Evolutionary conservation across 352 stramenopile genomes (phyloP).

Genomic region (Pythium aquatile): DNA sequence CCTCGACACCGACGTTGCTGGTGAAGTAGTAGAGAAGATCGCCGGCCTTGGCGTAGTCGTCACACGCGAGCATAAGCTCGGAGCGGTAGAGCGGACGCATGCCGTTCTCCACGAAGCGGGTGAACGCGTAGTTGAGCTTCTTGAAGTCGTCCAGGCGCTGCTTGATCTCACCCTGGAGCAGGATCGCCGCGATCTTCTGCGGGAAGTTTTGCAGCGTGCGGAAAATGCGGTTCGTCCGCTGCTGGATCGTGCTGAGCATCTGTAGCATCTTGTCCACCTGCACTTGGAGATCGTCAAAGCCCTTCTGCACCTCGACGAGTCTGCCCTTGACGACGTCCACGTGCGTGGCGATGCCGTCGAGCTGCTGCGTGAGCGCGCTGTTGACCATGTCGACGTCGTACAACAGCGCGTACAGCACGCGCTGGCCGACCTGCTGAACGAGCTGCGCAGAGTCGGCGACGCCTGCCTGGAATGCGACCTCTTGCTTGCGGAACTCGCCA

Average conservation of each 20-base stretch:
- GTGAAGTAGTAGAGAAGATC: slow-evolving; percentile 13
- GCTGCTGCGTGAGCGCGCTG: slow-evolving; percentile 1
- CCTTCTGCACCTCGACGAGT: slow-evolving; percentile 1
- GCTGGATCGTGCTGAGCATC: slow-evolving; percentile 12
- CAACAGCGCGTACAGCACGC: slow-evolving; percentile 4
- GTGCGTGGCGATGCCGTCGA: background rate
- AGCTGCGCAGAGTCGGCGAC: background rate
- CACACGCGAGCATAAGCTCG: slow-evolving; percentile 5
- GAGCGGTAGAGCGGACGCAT: slow-evolving; percentile 7
- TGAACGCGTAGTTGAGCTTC: slow-evolving; percentile 21
- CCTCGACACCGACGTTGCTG: slow-evolving; percentile 7
- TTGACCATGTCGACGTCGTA: slow-evolving; percentile 9
- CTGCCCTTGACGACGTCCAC: slow-evolving; percentile 7
- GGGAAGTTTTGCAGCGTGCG: slow-evolving; percentile 12
- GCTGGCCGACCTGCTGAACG: background rate
- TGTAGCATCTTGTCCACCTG: slow-evolving; percentile 15
- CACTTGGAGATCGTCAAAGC: background rate
- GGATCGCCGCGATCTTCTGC: background rate
- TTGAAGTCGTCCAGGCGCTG: slow-evolving; percentile 10
- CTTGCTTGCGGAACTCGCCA: background rate
- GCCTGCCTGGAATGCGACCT: background rate
- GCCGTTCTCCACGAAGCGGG: slow-evolving; percentile 9
- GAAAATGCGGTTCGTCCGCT: slow-evolving; percentile 11
- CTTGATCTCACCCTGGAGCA: slow-evolving; percentile 4
- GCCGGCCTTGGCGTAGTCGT: slow-evolving; percentile 8